Evolutionary conservation across 495 filamentous ascomycete species (phyloP).

Genomic region (Penicillium chermesinum): DNA sequence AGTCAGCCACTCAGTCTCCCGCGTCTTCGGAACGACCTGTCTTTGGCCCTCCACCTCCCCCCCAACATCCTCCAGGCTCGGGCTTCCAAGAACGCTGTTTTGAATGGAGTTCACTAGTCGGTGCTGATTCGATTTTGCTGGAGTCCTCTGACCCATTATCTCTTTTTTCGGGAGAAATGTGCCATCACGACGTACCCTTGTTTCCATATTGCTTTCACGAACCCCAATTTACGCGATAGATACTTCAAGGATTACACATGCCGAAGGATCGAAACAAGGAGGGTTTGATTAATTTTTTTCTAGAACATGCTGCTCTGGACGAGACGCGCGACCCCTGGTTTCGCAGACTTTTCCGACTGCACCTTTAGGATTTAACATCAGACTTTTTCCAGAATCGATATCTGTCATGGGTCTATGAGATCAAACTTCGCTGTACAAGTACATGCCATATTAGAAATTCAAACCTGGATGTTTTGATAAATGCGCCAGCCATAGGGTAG

Average conservation of each 20-base stretch:
- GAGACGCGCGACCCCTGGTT: no score
- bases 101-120: conserved; percentile 53
- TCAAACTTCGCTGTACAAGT: conserved; percentile 36
- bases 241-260: no score
- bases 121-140: conserved; percentile 23
- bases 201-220: background rate
- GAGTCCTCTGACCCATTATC: no score
- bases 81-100: conserved; percentile 40
- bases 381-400: conserved; percentile 3
- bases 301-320: no score
- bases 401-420: conserved; percentile 9
- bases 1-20: conserved; percentile 19
- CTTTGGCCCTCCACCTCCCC: conserved; percentile 53
- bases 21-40: conserved; percentile 46
- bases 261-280: no score
- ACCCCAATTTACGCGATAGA: background rate
- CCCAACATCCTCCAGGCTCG: conserved; percentile 44
- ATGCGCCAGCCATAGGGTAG: background rate
- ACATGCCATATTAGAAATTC: conserved; percentile 28
- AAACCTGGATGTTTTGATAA: background rate
- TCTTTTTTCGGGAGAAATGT: background rate
- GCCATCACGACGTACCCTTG: background rate
- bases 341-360: background rate
- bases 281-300: no score
- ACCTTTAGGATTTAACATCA: background rate